These are phyloP conservation scores for Cytospora piceicola DNA, from an alignment of 2,329 filamentous ascomycete genomes.

Conservation along the genomic window DNA sequence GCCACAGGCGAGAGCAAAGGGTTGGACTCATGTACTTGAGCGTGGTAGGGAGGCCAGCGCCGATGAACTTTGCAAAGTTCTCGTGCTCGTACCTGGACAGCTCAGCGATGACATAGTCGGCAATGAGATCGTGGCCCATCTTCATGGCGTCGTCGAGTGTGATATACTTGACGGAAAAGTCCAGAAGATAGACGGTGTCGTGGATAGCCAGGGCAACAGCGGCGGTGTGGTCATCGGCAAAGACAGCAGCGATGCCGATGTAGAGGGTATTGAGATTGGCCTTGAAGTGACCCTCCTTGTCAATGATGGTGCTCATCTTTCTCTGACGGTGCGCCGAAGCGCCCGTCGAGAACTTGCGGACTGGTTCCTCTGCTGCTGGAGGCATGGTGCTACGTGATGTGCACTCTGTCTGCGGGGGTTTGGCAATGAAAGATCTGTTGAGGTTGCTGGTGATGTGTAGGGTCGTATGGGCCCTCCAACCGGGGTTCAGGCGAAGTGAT, in stretches of 20 bases:
- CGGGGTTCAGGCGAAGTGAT: too few relatives aligned
- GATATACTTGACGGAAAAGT: conserved; percentile 69
- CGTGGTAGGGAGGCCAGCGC: conserved; percentile 68
- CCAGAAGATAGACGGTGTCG: conserved; percentile 74
- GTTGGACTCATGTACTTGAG: conserved; percentile 64
- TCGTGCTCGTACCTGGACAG: conserved; percentile 64
- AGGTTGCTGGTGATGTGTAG: not conserved
- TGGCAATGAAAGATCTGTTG: not conserved
- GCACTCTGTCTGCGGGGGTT: not conserved
- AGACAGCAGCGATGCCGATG: conserved; percentile 63
- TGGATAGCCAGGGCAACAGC: conserved; percentile 71
- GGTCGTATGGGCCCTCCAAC: not conserved
- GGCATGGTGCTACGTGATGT: not conserved
- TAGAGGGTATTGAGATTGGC: conserved; percentile 59
- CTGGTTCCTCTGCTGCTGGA: conserved; percentile 29
- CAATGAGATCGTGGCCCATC: conserved; percentile 52
- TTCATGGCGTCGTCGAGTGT: conserved; percentile 46
- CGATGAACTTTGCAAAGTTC: conserved; percentile 75
- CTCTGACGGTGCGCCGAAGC: conserved; percentile 51
- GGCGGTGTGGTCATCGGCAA: conserved; percentile 54
- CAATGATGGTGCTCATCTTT: conserved; percentile 50
- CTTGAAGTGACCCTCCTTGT: conserved; percentile 49
- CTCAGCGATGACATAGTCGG: conserved; percentile 61
- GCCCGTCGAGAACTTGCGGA: conserved; percentile 49
- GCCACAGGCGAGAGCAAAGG: conserved; percentile 73